Evolutionary conservation across 2,329 filamentous ascomycete species (phyloP).

Genomic region (Pestalotiopsis sp.): DNA sequence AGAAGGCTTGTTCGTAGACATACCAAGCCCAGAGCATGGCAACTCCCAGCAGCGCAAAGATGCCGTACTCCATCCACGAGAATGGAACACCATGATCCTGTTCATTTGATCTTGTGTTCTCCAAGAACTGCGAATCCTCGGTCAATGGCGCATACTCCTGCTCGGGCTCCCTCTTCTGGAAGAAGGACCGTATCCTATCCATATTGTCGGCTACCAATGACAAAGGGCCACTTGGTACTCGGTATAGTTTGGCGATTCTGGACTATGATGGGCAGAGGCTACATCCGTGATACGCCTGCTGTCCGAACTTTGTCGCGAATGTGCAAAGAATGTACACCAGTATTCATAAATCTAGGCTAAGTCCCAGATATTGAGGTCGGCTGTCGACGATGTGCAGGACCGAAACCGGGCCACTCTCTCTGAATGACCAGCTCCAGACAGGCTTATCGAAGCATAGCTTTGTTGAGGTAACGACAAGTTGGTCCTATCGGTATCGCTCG

Average conservation of each 20-base stretch:
- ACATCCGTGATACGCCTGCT: background rate
- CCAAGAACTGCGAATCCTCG: conserved; percentile 24
- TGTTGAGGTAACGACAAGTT: background rate
- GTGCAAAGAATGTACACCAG: background rate
- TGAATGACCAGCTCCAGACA: background rate
- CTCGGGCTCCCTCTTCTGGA: conserved; percentile 33
- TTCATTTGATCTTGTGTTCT: conserved; percentile 27
- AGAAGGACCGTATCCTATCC: conserved; percentile 41
- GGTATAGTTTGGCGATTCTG: background rate
- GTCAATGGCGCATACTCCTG: conserved; percentile 38
- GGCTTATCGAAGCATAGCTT: background rate
- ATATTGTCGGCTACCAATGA: conserved; percentile 19
- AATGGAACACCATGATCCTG: conserved; percentile 57
- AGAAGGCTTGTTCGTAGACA: conserved; percentile 24
- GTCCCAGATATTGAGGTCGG: background rate
- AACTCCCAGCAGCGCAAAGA: conserved; percentile 84
- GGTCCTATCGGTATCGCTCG: background rate
- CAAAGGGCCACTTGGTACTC: too few species aligned
- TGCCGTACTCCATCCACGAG: conserved; percentile 82
- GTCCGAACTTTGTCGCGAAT: background rate
- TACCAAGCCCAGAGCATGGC: conserved; percentile 99
- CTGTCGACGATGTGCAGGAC: background rate
- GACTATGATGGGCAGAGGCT: background rate
- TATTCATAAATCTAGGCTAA: background rate
- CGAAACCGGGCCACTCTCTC: background rate